Base-by-base conservation (phyloP, 2,329 filamentous ascomycete genomes). In the Calonectria hawksworthii region DNA sequence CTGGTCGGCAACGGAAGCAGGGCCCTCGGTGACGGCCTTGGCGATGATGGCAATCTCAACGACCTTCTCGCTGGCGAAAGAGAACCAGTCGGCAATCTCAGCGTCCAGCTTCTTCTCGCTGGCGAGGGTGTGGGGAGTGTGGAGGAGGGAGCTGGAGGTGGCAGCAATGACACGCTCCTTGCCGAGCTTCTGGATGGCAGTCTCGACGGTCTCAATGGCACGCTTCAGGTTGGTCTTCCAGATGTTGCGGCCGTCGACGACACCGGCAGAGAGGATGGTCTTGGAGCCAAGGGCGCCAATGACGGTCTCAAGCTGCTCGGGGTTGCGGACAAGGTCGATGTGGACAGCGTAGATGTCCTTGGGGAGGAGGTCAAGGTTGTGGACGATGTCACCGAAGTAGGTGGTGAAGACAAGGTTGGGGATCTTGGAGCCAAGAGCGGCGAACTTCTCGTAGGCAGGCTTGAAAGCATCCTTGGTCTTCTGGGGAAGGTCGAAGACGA, bases 181-280 rank as follows among this genome's bases (percentile, higher is more conserved):
- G 89, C 97, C 96, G 78, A 99, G 93, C 90, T 98, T 92, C 90
- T 98, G 95, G 83, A 99, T 90, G 79, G 96, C 97, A 75, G 92
- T 90, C 92, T 99, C 95, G 76, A 97, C 94, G 78, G 90, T 92
- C 90, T 97, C 96, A 79, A 99, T 98, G 84, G 97, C 96, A 83
- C 92, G 93, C 92, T 98, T 94, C 90, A 98, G 94, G 93, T 99
- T 98, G 89, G 96, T 98, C 95, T 99, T 99, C 97, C 97, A 99
- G 91, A 99, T 99, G 92, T 99, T 99, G 84, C 97, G 96, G 83
- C 97, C 97, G 83, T 99, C 96, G 80, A 99, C 97, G 82, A 99
- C 94, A 95, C 97, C 97, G 79, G 93, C 94, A 80, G 97, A 99
- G 80, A 99, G 93, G 81, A 96, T 88, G 86, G 98, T 98, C 86